A percentile compares a stretch with the other conserved stretches of the same genome.
Evolutionary conservation across 1,284 basidiomycete genomes (phyloP).

Genomic region (Moesziomyces aphidis): DNA sequence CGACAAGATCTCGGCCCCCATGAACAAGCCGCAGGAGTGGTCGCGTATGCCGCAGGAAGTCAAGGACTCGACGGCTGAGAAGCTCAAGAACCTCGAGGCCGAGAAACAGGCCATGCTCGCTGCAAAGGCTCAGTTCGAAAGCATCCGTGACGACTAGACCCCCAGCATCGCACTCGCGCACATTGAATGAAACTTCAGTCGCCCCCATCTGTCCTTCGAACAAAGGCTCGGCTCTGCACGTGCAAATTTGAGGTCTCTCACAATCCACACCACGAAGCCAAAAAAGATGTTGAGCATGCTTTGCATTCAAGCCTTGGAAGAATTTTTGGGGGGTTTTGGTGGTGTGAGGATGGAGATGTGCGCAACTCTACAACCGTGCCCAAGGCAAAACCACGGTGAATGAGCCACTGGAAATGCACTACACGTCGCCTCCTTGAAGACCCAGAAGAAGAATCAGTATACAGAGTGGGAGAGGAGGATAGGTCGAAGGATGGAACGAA

Average conservation of each 20-base stretch:
- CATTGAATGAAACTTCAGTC: too few relatives aligned
- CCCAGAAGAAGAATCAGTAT: conserved; percentile 1
- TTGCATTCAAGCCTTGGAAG: conserved; percentile 10
- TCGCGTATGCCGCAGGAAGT: conserved; percentile 62
- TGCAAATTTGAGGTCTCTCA: too few relatives aligned
- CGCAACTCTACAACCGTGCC: too few relatives aligned
- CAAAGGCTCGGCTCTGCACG: too few relatives aligned
- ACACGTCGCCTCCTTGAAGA: neutral
- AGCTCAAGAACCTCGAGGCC: conserved; percentile 49
- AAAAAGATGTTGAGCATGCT: conserved; percentile 12
- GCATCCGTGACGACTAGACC: conserved; percentile 44
- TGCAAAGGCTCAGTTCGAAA: conserved; percentile 62
- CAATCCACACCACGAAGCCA: too few relatives aligned
- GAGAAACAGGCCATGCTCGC: conserved; percentile 54
- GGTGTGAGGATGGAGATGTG: conserved; percentile 4
- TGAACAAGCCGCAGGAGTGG: conserved; percentile 60
- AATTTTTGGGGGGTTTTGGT: conserved; percentile 12
- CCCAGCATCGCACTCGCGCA: too few relatives aligned
- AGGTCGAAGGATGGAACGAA: neutral
- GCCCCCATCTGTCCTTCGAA: too few relatives aligned
- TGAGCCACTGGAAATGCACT: too few relatives aligned
- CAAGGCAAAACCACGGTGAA: too few relatives aligned
- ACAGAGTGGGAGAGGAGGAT: neutral
- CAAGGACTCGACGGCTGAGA: conserved; percentile 50
- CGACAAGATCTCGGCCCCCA: conserved; percentile 51